These are phyloP conservation scores for Trichoderma citrinoviride DNA, from an alignment of 2,329 filamentous ascomycete species.

Conservation along the genomic window DNA sequence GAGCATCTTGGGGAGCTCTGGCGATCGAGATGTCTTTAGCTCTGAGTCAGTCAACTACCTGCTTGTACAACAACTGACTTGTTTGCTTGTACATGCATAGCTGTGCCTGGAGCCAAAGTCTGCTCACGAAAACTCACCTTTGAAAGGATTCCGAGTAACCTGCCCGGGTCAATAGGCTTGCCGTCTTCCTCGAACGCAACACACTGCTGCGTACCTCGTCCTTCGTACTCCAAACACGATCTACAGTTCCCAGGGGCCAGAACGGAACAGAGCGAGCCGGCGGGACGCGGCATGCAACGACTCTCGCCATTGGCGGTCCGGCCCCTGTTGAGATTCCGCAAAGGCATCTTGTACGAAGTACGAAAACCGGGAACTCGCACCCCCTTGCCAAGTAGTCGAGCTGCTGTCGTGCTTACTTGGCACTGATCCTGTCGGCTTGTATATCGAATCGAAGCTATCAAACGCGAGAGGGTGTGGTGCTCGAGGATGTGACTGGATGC, in stretches of 20 bases:
- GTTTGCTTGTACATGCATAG: background rate
- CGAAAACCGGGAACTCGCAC: background rate
- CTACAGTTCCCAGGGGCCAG: background rate
- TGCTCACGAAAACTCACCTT: background rate
- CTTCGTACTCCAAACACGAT: background rate
- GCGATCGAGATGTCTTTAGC: background rate
- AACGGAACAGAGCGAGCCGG: background rate
- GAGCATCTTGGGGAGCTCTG: background rate
- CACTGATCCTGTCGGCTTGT: background rate
- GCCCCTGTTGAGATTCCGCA: background rate
- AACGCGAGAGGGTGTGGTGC: conserved; percentile 11
- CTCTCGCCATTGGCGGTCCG: background rate
- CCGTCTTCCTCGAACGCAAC: background rate
- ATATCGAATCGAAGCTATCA: background rate
- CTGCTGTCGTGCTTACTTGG: background rate
- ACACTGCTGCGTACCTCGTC: no score
- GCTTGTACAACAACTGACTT: no score
- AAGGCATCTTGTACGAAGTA: background rate
- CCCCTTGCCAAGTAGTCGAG: background rate
- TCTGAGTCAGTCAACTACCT: background rate
- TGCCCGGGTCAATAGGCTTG: background rate
- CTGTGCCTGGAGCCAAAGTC: background rate
- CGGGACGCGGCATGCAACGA: background rate
- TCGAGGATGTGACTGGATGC: background rate
- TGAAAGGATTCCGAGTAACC: background rate